A percentile compares a stretch with the other conserved stretches of the same genome.
phyloP scores from a whole-genome alignment of 163 green algal species.

The Chloromonas sp. region DNA sequence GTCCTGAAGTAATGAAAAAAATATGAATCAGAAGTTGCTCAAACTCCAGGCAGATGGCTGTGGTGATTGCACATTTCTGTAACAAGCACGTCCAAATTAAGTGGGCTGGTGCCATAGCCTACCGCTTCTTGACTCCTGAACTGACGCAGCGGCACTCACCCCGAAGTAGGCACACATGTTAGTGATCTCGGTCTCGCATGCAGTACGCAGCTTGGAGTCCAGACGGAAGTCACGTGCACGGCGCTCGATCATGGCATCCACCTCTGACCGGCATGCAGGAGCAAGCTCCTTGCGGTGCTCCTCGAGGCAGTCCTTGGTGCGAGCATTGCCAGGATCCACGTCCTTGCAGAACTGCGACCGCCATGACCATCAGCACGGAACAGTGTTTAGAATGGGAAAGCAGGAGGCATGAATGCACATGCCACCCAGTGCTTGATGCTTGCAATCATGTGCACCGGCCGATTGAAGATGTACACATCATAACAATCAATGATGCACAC shows the following conservation, averaged over 20 bases:
- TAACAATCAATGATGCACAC: too few relatives aligned
- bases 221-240: constrained; percentile 74
- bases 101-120: too few relatives aligned
- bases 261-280: constrained; percentile 42
- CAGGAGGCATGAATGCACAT: background rate
- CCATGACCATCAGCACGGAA: background rate
- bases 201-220: constrained; percentile 49
- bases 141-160: constrained; percentile 12
- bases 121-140: too few relatives aligned
- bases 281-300: constrained; percentile 55
- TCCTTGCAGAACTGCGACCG: constrained; percentile 40
- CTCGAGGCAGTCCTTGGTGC: constrained; percentile 43
- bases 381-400: background rate
- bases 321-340: constrained; percentile 34
- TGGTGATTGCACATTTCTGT: too few relatives aligned
- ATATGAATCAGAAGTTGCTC: background rate
- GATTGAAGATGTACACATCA: too few relatives aligned
- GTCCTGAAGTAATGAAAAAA: constrained; percentile 16
- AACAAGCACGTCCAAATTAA: too few relatives aligned
- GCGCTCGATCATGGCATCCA: constrained; percentile 76
- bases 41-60: background rate
- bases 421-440: too few relatives aligned
- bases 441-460: too few relatives aligned
- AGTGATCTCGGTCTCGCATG: constrained; percentile 64
- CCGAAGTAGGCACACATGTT: constrained; percentile 52